Base-by-base conservation (phyloP, 2,329 filamentous ascomycete species). In the Colletotrichum camelliae region DNA sequence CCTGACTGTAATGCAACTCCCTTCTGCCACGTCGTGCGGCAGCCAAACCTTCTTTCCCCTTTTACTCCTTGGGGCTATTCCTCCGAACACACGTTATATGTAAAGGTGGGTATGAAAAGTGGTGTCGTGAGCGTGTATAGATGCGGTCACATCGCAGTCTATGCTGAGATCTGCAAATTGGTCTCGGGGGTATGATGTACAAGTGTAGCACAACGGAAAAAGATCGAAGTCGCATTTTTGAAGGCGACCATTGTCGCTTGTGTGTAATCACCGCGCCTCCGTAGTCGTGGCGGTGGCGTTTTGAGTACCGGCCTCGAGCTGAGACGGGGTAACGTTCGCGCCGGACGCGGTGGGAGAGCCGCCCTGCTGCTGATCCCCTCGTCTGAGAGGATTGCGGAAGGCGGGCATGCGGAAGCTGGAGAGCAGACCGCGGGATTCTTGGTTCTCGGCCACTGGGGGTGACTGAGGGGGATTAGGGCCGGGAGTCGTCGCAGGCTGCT, bases 291-390 rank as follows among this genome's bases (percentile, higher is more conserved):
- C 65, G 7, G 60, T 48, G 13, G 66, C 77, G 39, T 80, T 79
- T 67, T 84, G 83, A 67, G 82, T 81, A 70, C 86, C 88, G 29
- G 88, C 84, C 80, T 89, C 88, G 13, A 89, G 83, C 77, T 89
- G 87, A 67, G 86, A 87, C 7, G 88, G 88, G 13, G 87, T 88
- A 33, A 85, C 81, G 65, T 81, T 82, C 13, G 81, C 78, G 27
- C 79, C 81, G 12, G 81, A 81, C 16, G 79, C 79, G 15, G 78
- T 77, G 24, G 77, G 77, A 16, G 78, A 78, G 9, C 71, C 39
- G 2, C 78, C 57, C 29, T 75, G 74, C 2, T 68, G 33, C 48
- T 77, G 69, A 57, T 80, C 78, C 55, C 80, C 80, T n/a, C 74
- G 74, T 35, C 70, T 48, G 9, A 76, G 70, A 24, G 74, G 74